Conservation (phyloP, 257 asterid genomes). For the Nicotiana tabacum region DNA sequence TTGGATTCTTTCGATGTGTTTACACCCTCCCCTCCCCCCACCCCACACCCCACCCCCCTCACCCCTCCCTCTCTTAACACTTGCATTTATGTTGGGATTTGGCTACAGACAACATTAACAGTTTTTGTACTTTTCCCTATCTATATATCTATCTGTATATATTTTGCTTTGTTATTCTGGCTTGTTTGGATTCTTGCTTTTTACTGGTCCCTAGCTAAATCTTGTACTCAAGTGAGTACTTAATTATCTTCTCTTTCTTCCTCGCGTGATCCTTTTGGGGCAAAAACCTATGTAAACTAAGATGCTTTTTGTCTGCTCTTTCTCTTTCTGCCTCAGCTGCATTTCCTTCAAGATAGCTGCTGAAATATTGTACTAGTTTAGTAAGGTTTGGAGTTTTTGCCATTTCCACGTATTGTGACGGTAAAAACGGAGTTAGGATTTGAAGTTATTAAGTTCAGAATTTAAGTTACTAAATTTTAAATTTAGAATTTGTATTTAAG, state of each 20-base stretch:
- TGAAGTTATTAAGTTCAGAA: no score
- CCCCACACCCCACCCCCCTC: no score
- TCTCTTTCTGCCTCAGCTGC: background rate
- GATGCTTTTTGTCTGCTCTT: slow-evolving; percentile 31
- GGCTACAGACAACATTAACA: background rate
- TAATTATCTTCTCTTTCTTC: background rate
- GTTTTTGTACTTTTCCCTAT: background rate
- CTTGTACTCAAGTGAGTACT: background rate
- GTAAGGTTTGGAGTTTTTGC: no score
- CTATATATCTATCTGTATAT: background rate
- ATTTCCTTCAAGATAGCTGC: no score
- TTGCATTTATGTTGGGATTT: background rate
- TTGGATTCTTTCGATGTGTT: no score
- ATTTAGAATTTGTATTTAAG: no score
- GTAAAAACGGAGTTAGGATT: no score
- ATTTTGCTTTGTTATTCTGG: background rate
- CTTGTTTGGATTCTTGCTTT: background rate
- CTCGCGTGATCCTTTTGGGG: background rate
- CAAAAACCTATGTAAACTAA: slow-evolving; percentile 20
- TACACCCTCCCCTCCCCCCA: no score
- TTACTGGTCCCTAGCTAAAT: background rate
- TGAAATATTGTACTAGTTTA: no score
- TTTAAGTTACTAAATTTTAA: no score
- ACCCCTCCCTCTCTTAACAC: background rate
- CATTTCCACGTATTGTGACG: no score